Percentiles rank a stretch among this genome's conserved stretches.
Evolutionary conservation across 1,139 yeast genomes (phyloP).

Genomic region (Magnusiomyces ingens): DNA sequence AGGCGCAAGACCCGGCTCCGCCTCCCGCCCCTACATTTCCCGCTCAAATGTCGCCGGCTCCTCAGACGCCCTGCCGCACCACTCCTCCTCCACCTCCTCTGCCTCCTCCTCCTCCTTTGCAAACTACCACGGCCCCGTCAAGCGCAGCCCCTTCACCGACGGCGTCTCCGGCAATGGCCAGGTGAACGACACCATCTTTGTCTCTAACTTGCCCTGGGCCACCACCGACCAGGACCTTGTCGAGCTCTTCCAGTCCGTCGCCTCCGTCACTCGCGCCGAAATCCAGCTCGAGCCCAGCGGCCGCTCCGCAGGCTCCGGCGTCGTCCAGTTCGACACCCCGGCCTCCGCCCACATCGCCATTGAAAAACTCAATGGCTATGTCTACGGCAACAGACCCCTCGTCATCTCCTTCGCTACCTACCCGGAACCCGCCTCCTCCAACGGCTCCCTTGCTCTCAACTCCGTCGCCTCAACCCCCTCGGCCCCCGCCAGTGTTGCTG

Average conservation of each 20-base stretch:
- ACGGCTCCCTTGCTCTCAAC: neutral
- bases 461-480: conserved; percentile 5
- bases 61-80: conserved; percentile 11
- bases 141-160: conserved; percentile 45
- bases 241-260: conserved; percentile 83
- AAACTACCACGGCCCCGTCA: conserved; percentile 7
- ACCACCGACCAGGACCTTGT: conserved; percentile 79
- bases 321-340: conserved; percentile 64
- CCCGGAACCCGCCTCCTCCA: conserved; percentile 6
- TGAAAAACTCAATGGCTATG: conserved; percentile 65
- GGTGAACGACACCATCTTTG: conserved; percentile 57
- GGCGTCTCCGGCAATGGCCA: conserved; percentile 63
- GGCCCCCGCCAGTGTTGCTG: conserved; percentile 11
- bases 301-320: conserved; percentile 75
- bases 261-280: conserved; percentile 71
- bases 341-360: conserved; percentile 73
- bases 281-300: conserved; percentile 61
- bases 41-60: neutral
- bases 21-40: conserved; percentile 54
- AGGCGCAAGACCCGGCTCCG: conserved; percentile 29
- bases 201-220: conserved; percentile 78
- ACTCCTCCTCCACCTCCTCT: conserved; percentile 10
- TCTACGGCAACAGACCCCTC: conserved; percentile 76
- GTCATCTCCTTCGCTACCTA: conserved; percentile 50
- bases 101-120: conserved; percentile 11